These are phyloP conservation scores for Sporothrix humicola DNA, from an alignment of 2,329 filamentous ascomycete species.

Conservation along the genomic window DNA sequence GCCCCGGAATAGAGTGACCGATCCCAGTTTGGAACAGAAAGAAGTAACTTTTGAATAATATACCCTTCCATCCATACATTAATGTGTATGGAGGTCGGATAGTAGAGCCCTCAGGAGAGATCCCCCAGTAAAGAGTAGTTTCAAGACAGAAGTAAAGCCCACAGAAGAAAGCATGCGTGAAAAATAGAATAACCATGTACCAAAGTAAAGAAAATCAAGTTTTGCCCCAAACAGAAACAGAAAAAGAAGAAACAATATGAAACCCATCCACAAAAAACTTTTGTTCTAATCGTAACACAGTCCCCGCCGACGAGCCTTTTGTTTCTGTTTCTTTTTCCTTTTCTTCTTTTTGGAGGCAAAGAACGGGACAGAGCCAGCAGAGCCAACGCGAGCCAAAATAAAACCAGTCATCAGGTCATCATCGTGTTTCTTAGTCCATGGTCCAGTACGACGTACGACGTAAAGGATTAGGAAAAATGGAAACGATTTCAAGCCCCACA, in stretches of 20 bases:
- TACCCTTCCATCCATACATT: neutral
- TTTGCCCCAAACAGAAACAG: neutral
- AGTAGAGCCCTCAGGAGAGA: constrained; percentile 24
- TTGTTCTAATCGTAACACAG: constrained; percentile 25
- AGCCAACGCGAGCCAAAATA: constrained; percentile 25
- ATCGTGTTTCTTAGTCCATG: constrained; percentile 21
- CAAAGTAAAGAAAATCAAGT: neutral
- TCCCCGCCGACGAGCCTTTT: constrained; percentile 21
- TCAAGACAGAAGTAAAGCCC: neutral
- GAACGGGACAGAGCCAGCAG: constrained; percentile 24
- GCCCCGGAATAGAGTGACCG: constrained; percentile 22
- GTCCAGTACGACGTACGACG: neutral
- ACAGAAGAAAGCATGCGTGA: neutral
- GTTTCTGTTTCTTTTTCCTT: constrained; percentile 3
- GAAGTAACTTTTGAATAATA: constrained; percentile 1
- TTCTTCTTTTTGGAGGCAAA: constrained; percentile 16
- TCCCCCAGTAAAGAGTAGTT: constrained; percentile 9
- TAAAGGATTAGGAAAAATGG: neutral
- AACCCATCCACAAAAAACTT: constrained; percentile 27
- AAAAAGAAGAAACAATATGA: neutral
- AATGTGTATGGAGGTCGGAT: neutral
- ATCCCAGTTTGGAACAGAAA: constrained; percentile 23
- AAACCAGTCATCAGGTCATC: constrained; percentile 35
- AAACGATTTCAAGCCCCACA: constrained; percentile 35
- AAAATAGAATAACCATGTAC: neutral